phyloP scores from a whole-genome alignment of 2,329 filamentous ascomycete genomes.

The Eutypa lata region DNA sequence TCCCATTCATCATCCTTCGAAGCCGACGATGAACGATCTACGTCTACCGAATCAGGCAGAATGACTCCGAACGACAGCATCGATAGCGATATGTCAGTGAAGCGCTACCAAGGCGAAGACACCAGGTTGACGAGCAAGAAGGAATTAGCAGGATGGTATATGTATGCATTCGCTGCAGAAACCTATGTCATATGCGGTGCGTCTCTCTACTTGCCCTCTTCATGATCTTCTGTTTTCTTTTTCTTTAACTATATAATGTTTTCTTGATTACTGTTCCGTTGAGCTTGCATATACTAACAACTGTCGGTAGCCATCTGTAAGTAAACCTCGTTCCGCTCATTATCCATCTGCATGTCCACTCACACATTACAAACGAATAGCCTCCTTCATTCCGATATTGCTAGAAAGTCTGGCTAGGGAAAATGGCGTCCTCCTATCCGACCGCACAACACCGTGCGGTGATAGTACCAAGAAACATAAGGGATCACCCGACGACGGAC shows the following conservation, averaged over 20 bases:
- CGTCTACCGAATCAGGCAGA: slow-evolving; percentile 33
- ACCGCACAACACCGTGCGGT: slow-evolving; percentile 72
- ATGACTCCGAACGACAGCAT: slow-evolving; percentile 36
- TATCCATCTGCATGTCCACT: neutral
- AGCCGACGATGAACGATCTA: slow-evolving; percentile 67
- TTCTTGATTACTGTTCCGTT: neutral
- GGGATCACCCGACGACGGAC: slow-evolving; percentile 46
- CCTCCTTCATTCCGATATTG: slow-evolving; percentile 92
- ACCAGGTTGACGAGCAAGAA: slow-evolving; percentile 80
- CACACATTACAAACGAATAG: slow-evolving; percentile 40
- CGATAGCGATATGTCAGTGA: slow-evolving; percentile 33
- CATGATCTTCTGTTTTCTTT: neutral
- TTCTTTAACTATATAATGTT: neutral
- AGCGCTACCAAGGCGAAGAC: slow-evolving; percentile 79
- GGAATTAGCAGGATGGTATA: slow-evolving; percentile 92
- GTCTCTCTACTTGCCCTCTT: slow-evolving; percentile 27
- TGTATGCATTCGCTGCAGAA: slow-evolving; percentile 93
- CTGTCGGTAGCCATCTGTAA: slow-evolving; percentile 23
- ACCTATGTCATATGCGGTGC: slow-evolving; percentile 92
- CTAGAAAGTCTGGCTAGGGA: slow-evolving; percentile 91
- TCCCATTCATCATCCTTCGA: slow-evolving; percentile 64
- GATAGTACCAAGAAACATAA: slow-evolving; percentile 52
- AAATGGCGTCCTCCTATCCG: slow-evolving; percentile 80
- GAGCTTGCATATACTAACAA: neutral
- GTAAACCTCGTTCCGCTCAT: slow-evolving; percentile 8